Conservation (phyloP, 2,329 filamentous ascomycete genomes). For the Sclerotinia minor region DNA sequence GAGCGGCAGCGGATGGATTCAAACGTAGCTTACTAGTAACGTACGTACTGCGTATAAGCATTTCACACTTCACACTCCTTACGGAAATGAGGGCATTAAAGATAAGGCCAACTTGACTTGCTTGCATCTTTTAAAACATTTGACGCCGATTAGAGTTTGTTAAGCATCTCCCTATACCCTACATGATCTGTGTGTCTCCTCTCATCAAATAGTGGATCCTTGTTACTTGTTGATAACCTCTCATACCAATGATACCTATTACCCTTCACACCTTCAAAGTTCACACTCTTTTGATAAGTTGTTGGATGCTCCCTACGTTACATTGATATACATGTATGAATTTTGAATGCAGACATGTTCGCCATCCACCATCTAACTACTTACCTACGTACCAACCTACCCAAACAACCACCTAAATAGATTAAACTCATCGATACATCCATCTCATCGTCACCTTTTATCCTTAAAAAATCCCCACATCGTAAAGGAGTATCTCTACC, state of each 20-base stretch:
- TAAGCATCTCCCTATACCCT: background rate
- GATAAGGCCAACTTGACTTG: background rate
- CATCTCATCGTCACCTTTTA: background rate
- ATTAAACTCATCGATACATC: background rate
- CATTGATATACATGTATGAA: background rate
- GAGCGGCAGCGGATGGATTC: constrained; percentile 8
- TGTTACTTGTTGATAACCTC: background rate
- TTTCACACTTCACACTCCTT: constrained; percentile 9
- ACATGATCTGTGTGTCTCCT: background rate
- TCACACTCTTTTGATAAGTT: no score
- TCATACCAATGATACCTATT: background rate
- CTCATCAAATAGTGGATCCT: background rate
- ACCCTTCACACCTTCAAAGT: no score
- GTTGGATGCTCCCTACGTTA: background rate
- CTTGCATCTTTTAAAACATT: background rate
- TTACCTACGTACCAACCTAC: background rate
- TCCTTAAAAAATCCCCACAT: constrained; percentile 6
- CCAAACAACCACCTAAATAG: background rate
- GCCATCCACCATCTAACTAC: background rate
- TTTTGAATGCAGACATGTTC: background rate
- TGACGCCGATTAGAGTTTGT: background rate
- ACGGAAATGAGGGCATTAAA: constrained; percentile 1
- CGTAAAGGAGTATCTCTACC: background rate
- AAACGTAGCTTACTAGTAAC: no score
- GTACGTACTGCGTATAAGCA: no score